Evolutionary conservation across 2,329 filamentous ascomycete species (phyloP), one percentile per base, ranked within the genome.

Genomic region (Tolypocladium guangdongense): DNA sequence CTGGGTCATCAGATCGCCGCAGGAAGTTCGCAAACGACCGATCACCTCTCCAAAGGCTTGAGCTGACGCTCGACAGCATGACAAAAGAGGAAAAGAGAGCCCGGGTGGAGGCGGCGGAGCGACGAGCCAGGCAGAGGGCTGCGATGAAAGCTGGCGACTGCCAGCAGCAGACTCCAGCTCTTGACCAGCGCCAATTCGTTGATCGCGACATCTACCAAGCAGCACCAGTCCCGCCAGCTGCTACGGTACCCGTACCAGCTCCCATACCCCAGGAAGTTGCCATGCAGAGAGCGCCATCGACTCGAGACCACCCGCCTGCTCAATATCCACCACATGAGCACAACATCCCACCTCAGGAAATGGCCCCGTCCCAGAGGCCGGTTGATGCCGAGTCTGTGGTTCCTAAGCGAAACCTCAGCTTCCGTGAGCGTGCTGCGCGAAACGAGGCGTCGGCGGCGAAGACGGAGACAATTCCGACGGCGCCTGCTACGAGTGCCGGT

Each of bases 31-130:
- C 92, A 63, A 79, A 86, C 54, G 87, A 95, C 66, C 83, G 88
- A 63, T 97, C 92, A 58, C 93, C 95, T 51, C 78, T 99, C 51
- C 92, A 99, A 70, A 93, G 86, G 74, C 81, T 99, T 60, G 92
- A 99, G 74, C 82, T 88, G 64, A 93, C 89, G 63, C 79, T 97
- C 64, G 87, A 87, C 68, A 90, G 88, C 71, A 92, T 96, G 69
- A 96, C 88, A 68, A 97, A 96, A 68, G 91, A 96, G 71, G 91
- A 96, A 70, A 95, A 95, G 69, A 81, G 92, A 58, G 90, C 90
- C 10, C 81, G 89, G 48, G 83, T 92, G 5, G 81, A 90, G 65
- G 87, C 92, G 62, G 90, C 90, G 7, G 92, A 96, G 67, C 78
- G 83, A 60, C 80, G 81, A 45, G 80, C 85, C 20, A 81, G 84